These are phyloP conservation scores for Yamadazyma blattariae DNA, from an alignment of 1,139 yeast genomes.

Conservation along the genomic window DNA sequence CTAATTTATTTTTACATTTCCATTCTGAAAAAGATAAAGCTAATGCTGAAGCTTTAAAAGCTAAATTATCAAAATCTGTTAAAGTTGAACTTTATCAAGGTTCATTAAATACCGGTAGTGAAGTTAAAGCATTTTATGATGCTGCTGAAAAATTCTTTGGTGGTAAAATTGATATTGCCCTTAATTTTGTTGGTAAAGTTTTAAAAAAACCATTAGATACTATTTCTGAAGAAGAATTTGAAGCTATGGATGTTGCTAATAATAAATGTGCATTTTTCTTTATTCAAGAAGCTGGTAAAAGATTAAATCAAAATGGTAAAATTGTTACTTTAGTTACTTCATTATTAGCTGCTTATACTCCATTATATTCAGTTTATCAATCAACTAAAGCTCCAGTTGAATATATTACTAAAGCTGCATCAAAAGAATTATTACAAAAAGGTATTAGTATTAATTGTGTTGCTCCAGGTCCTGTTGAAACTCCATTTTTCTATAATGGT, in stretches of 20 bases:
- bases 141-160: constrained; percentile 48
- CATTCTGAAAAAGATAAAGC: constrained; percentile 41
- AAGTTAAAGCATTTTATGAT: constrained; percentile 41
- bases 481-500: constrained; percentile 64
- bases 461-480: constrained; percentile 75
- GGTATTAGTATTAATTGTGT: constrained; percentile 55
- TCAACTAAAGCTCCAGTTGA: constrained; percentile 66
- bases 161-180: constrained; percentile 55
- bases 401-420: constrained; percentile 52
- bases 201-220: constrained; percentile 58
- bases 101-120: constrained; percentile 41
- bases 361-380: constrained; percentile 54
- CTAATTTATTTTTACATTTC: constrained; percentile 54
- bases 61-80: constrained; percentile 29
- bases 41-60: constrained; percentile 36
- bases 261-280: constrained; percentile 62
- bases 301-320: constrained; percentile 50
- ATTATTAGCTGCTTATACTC: constrained; percentile 63
- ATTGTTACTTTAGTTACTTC: constrained; percentile 61
- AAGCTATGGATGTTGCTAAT: constrained; percentile 50
- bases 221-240: constrained; percentile 51
- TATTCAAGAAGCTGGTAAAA: constrained; percentile 53
- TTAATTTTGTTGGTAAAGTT: constrained; percentile 66
- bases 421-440: constrained; percentile 51
- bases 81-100: constrained; percentile 48